Base-by-base conservation (phyloP, 257 asterid genomes). In the Solanum sitiens region DNA sequence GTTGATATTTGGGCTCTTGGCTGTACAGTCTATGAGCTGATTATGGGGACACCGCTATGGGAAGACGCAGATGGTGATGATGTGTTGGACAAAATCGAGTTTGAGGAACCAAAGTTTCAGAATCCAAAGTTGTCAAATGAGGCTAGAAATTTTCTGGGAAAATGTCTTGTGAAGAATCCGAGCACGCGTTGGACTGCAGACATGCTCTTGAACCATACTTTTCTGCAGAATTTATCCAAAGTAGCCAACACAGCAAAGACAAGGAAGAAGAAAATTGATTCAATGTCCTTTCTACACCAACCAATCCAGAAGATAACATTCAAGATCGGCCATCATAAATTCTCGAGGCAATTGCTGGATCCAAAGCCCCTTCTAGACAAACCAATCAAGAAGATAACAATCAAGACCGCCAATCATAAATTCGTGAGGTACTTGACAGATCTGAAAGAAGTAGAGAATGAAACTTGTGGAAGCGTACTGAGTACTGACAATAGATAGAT, bases 1-100 rank as follows among this genome's bases (percentile, higher is more conserved):
- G 84, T 40, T n/a, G 89, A 89, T 25, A 68, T 89, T 4, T 89
- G 87, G 87, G 86, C 88, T 20, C 71, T 89, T 20, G 91, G 89
- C 0, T 87, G 87, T 15, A 75, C 70, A 15, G 86, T 87, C 21
- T 37, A 84, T 8, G 87, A 84, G 88, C 59, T 89, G 85, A 42
- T 89, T 14, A 53, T 45, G 1, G 32, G 77, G 68, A 87, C 30
- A 89, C 72, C 44, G 2, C 39, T 53, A 6, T 39, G 87, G 85
- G 25, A 18, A 50, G 61, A 15, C 2, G 4, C 47, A 21, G 12
- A 45, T 7, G 86, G 30, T 33, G 80, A 23, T n/a, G 61, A 23
- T 30, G 20, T 35, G 20, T 25, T 67, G 20, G 13, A 84, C 9
- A 15, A 83, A 53, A 53, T 84, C 2, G 25, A 2, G 20, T 40